Percentiles rank a stretch among this genome's conserved stretches.
Evolutionary conservation across 2,329 filamentous ascomycete genomes (phyloP).

Genomic region (Verticillium tricorpus): DNA sequence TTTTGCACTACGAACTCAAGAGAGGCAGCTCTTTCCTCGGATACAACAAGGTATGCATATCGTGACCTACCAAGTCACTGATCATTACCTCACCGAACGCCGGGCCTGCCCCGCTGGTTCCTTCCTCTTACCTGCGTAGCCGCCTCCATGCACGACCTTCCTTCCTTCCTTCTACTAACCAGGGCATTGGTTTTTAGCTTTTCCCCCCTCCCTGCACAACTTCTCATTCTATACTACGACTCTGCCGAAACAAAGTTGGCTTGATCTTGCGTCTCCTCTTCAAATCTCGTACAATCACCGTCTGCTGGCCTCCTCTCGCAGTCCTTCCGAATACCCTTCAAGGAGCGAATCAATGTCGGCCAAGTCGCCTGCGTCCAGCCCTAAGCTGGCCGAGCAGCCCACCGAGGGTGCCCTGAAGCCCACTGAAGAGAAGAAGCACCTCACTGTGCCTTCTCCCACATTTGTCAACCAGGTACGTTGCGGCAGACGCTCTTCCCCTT

Average conservation of each 20-base stretch:
- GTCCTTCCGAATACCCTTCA: not conserved
- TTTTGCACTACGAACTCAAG: not conserved
- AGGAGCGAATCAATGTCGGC: constrained; percentile 23
- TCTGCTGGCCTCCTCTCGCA: not conserved
- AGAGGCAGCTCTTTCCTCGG: not conserved
- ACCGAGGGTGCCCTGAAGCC: not conserved
- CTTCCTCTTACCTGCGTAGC: constrained; percentile 12
- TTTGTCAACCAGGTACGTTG: not conserved
- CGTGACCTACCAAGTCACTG: not conserved
- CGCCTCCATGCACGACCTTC: not conserved
- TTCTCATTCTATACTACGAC: not conserved
- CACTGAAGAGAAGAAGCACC: not conserved
- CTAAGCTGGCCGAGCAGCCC: constrained; percentile 15
- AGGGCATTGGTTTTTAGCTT: not conserved
- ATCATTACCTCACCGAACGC: too few species aligned
- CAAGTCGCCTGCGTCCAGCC: constrained; percentile 20
- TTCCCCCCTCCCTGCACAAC: not conserved
- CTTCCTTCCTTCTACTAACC: constrained; percentile 3
- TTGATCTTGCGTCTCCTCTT: not conserved
- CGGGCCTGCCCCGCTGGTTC: not conserved
- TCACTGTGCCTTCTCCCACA: not conserved
- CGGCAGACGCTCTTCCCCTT: not conserved
- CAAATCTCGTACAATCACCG: not conserved
- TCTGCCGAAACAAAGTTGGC: not conserved
- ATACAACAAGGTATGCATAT: not conserved